Base-by-base conservation (phyloP, 2,329 filamentous ascomycete species). In the Aspergillus pseudonomiae region DNA sequence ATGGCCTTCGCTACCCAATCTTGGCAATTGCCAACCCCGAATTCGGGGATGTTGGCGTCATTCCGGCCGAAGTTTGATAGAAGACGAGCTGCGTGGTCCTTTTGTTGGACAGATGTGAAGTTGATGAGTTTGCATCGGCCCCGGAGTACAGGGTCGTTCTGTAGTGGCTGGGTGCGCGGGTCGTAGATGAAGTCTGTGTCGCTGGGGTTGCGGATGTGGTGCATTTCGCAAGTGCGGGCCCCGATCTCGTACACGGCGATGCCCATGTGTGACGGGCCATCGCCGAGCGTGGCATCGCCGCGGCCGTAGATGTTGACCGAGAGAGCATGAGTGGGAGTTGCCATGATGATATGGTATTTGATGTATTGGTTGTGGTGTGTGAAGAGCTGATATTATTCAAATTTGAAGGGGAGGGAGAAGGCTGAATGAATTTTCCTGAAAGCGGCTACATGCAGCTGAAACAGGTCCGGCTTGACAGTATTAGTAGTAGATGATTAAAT, bases 281-380 rank as follows among this genome's bases (percentile, higher is more conserved):
- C 68, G 39, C 63, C 66, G 54, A 70, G 67, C 6, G 57, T 57
- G 41, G 62, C 63, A 39, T 70, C 62, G 12, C 70, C 70, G 24
- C 66, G 68, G n/a, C 67, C 68, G 60, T 70, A 69, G 62, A 71
- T 67, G 48, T 69, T 70, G 24, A 70, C 59, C 19, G 64, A 64
- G 0, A 39, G 34, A 39, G 34, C 12, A 39, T 39, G 34, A 6
- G 34, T 39, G 5, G 34, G 34, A 39, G 34, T 14, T 16, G 4
- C 14, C 34, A 39, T 39, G 10, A 7, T 16, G 12, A 0, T 39
- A 39, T 16, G 14, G 6, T 16, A 39, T 14, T 39, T 39, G 12
- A 39, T 39, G 0, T 39, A 39, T 11, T 1, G 10, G 4, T 12
- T 34, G 1, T 12, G 1, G 32, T 34, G 32, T 34, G 32, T 10